Conservation (phyloP, 192 early-diverging fungal species). For the Mortierella antarctica region DNA sequence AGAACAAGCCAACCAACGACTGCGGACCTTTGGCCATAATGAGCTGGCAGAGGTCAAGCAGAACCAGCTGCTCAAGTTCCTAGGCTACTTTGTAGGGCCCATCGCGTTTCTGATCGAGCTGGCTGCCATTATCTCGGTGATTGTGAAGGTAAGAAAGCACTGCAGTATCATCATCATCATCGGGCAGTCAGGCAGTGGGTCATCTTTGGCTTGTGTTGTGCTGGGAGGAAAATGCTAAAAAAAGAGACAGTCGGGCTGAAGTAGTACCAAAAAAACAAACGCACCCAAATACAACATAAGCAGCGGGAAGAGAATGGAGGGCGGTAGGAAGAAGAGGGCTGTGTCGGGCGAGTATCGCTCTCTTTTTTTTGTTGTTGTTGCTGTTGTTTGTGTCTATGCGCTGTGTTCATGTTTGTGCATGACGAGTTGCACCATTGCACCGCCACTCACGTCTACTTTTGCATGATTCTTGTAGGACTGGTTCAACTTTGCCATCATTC, state of each 20-base stretch:
- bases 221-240: too few relatives aligned
- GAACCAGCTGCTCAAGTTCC: constrained; percentile 57
- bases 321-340: too few relatives aligned
- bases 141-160: constrained; percentile 30
- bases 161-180: neutral
- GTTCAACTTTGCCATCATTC: constrained; percentile 86
- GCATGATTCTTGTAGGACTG: constrained; percentile 60
- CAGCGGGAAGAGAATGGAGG: too few relatives aligned
- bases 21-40: constrained; percentile 80
- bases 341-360: too few relatives aligned
- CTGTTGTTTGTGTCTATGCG: too few relatives aligned
- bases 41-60: constrained; percentile 74
- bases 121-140: constrained; percentile 44
- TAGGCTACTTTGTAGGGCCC: constrained; percentile 67
- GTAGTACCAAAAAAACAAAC: neutral
- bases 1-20: constrained; percentile 60
- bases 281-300: too few relatives aligned
- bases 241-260: neutral
- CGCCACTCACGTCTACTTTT: too few relatives aligned
- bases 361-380: too few relatives aligned
- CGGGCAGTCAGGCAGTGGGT: neutral
- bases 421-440: too few relatives aligned
- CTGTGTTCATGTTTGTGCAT: too few relatives aligned
- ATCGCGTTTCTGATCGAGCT: constrained; percentile 76
- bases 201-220: neutral